These are phyloP conservation scores for Suillus discolor DNA, from an alignment of 768 basidiomycete genomes.

Conservation along the genomic window DNA sequence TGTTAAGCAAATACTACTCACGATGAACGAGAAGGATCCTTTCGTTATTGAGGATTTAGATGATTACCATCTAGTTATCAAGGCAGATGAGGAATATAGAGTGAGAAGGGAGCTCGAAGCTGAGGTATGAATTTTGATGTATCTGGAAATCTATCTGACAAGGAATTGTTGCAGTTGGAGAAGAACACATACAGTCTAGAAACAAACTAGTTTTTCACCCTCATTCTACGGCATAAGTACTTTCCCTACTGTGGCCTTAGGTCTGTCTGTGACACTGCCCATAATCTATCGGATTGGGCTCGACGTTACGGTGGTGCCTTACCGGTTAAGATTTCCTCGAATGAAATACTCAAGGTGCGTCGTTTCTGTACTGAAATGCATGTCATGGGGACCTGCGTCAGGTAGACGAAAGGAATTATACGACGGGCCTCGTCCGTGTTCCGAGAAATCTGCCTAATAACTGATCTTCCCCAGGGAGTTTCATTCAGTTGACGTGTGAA, in stretches of 20 bases:
- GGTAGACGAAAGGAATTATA: not conserved
- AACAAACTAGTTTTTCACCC: constrained; percentile 11
- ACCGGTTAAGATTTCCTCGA: not conserved
- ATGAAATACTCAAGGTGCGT: not conserved
- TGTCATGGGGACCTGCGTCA: not conserved
- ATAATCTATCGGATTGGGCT: not conserved
- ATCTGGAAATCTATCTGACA: constrained; percentile 4
- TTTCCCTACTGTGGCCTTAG: not conserved
- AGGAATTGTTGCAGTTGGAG: constrained; percentile 55
- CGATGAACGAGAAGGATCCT: constrained; percentile 76
- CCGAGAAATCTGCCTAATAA: not conserved
- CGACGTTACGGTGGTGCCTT: not conserved
- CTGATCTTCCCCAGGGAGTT: not conserved
- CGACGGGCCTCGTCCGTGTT: not conserved
- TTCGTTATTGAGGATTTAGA: constrained; percentile 91
- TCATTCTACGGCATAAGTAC: not conserved
- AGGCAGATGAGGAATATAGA: constrained; percentile 77
- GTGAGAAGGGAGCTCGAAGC: constrained; percentile 72
- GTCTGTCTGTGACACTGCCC: not conserved
- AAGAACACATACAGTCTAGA: constrained; percentile 86
- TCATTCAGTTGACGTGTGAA: constrained; percentile 1
- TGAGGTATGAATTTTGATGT: constrained; percentile 56
- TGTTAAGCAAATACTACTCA: constrained; percentile 84
- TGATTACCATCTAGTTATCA: constrained; percentile 81
- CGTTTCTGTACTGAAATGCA: not conserved